A percentile compares a stretch with the other conserved stretches of the same genome.
These are phyloP conservation scores for Aspergillus novoparasiticus DNA, from an alignment of 2,329 filamentous ascomycete genomes.

Conservation along the genomic window DNA sequence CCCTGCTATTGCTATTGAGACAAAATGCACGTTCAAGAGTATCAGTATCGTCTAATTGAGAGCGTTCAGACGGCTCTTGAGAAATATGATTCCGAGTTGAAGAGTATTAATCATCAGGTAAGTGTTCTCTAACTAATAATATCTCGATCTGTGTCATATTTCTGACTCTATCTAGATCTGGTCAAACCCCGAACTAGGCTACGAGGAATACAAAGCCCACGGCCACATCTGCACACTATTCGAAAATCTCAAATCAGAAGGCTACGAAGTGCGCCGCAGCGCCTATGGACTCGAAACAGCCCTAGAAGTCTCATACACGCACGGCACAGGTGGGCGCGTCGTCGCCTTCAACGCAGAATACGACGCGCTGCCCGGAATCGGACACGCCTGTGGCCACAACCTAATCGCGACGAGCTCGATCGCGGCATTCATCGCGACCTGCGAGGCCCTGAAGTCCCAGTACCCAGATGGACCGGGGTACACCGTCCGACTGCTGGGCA, in stretches of 20 bases:
- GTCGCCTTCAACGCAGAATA: constrained; percentile 43
- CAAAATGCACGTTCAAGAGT: constrained; percentile 27
- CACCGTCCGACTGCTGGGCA: constrained; percentile 37
- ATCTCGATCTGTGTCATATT: not conserved
- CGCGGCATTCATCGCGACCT: constrained; percentile 38
- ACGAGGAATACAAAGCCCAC: constrained; percentile 55
- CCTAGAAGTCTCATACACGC: constrained; percentile 47
- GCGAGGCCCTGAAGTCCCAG: constrained; percentile 30
- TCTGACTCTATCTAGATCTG: constrained; percentile 33
- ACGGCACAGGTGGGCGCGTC: constrained; percentile 27
- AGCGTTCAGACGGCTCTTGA: constrained; percentile 26
- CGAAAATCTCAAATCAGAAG: constrained; percentile 37
- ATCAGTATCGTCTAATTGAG: constrained; percentile 27
- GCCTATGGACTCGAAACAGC: constrained; percentile 54
- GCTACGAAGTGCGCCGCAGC: constrained; percentile 47
- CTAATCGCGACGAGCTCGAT: constrained; percentile 36
- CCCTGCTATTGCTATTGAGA: not conserved
- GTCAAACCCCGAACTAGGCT: constrained; percentile 54
- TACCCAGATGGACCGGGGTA: constrained; percentile 21
- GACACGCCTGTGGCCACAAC: constrained; percentile 41
- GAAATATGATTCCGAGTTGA: constrained; percentile 24
- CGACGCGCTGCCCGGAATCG: constrained; percentile 40
- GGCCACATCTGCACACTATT: constrained; percentile 47
- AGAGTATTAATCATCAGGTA: constrained; percentile 30
- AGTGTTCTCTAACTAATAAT: not conserved